Evolutionary conservation across 305 asterid genomes (phyloP), one percentile per base, ranked within the genome.

Genomic region (Solanum aculeatissimum): DNA sequence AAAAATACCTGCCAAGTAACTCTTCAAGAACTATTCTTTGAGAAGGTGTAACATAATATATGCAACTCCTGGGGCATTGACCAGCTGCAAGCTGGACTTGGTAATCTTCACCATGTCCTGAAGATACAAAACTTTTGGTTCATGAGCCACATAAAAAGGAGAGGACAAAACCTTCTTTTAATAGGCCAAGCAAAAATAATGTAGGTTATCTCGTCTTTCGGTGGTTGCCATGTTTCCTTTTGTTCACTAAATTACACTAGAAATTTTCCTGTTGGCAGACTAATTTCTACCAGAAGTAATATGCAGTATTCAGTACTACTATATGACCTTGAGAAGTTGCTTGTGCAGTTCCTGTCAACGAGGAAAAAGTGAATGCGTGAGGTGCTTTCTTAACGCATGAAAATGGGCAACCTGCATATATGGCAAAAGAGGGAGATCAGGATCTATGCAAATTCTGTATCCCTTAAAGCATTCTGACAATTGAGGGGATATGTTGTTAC

Each of bases 301-400:
- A 60, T 55, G 65, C 23, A 7, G 45, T 58, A 80, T 86, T 8
- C 21, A 77, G 45, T 27, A 51, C 45, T 27, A 18, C 16, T 15
- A 29, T 25, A 42, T 69, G 85, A 96, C 99, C 98, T 92, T 94
- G 98, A 77, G 94, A 88, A 74, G 93, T 88, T 75, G 98, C 97
- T 23, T 78, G 87, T 1, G 97, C 98, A 54, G 95, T 91, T 85
- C 95, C 97, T 0, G 92, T 92, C 38, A n/a, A 85, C n/a, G 99
- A 86, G 83, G 96, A 91, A 89, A 95, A 93, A 81, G 84, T 82
- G 83, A 96, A 96, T 12, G 94, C 97, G 43, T 90, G 93, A 83
- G 98, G 98, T 83, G 99, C 98, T 57, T 86, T 89, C 84, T 90
- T 91, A 68, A 93, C 98, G n/a, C 99, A 95, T 42, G 99, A 91